Evolutionary conservation across 2,329 filamentous ascomycete species (phyloP).

Genomic region (Scolecobasidium constrictum): DNA sequence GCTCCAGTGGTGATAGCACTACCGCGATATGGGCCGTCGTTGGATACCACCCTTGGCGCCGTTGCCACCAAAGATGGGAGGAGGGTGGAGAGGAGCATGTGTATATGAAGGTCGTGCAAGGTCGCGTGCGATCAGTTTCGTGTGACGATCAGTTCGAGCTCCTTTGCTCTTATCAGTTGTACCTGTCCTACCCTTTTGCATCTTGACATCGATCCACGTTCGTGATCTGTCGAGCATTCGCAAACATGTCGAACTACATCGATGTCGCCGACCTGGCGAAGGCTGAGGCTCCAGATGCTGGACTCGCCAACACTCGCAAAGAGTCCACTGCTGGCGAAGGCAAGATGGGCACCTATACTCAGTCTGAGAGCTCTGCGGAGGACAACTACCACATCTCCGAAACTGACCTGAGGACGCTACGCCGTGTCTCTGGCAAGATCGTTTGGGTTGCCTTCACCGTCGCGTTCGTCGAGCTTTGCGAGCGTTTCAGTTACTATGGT

Average conservation of each 20-base stretch:
- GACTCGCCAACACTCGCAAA: background rate
- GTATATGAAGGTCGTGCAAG: background rate
- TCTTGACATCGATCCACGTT: too few species aligned
- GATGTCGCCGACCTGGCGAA: conserved; percentile 4
- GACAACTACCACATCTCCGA: conserved; percentile 31
- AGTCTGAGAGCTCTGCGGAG: background rate
- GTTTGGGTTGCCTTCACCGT: conserved; percentile 58
- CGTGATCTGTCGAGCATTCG: too few species aligned
- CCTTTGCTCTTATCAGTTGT: too few species aligned
- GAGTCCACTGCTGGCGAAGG: background rate
- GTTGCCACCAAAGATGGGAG: background rate
- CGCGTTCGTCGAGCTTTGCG: conserved; percentile 62
- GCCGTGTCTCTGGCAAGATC: conserved; percentile 52
- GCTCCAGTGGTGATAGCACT: background rate
- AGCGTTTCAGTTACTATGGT: conserved; percentile 71
- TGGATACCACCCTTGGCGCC: background rate
- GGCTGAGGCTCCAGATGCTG: background rate
- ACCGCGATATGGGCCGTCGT: background rate
- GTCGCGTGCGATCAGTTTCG: background rate
- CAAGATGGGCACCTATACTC: background rate
- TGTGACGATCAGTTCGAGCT: background rate
- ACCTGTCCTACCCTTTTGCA: too few species aligned
- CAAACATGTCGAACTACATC: background rate
- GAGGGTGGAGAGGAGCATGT: too few species aligned
- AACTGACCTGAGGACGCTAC: conserved; percentile 51